Conservation (phyloP, 2,329 filamentous ascomycete species). For the Cladorrhinum sp. region DNA sequence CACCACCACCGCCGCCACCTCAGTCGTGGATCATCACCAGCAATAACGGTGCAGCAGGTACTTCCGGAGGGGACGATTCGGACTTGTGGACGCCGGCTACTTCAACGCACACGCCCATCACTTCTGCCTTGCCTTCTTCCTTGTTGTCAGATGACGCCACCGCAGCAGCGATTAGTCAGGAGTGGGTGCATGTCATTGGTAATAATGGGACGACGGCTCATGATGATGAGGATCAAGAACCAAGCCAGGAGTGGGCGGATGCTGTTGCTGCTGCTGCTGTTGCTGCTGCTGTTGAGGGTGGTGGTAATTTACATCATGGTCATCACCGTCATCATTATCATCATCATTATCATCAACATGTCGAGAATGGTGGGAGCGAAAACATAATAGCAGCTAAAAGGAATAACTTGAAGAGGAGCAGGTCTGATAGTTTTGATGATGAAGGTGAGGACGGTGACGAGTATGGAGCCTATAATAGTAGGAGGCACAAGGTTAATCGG, state of each 20-base stretch:
- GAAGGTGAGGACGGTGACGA: not conserved
- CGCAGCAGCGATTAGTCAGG: too few relatives aligned
- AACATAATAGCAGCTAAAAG: not conserved
- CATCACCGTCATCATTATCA: too few relatives aligned
- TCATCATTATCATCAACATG: too few relatives aligned
- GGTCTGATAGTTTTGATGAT: not conserved
- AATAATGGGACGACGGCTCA: too few relatives aligned
- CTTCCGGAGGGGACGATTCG: not conserved
- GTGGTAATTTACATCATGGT: too few relatives aligned
- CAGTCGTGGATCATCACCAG: not conserved
- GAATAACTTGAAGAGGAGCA: not conserved
- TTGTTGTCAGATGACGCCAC: too few relatives aligned
- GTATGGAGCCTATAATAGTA: not conserved
- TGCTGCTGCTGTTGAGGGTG: too few relatives aligned
- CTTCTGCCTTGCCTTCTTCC: not conserved
- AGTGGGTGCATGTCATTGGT: too few relatives aligned
- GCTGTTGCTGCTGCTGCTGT: too few relatives aligned
- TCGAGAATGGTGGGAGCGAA: not conserved
- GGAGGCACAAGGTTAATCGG: not conserved
- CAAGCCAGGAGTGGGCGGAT: constrained; percentile 3
- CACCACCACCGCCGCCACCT: too few relatives aligned
- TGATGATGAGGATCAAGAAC: not conserved
- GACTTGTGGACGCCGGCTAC: not conserved
- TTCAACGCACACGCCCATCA: not conserved
- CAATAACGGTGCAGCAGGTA: not conserved